A percentile compares a stretch with the other conserved stretches of the same genome.
Evolutionary conservation across 2,329 filamentous ascomycete species (phyloP).

Genomic region (Coniochaeta sp.): DNA sequence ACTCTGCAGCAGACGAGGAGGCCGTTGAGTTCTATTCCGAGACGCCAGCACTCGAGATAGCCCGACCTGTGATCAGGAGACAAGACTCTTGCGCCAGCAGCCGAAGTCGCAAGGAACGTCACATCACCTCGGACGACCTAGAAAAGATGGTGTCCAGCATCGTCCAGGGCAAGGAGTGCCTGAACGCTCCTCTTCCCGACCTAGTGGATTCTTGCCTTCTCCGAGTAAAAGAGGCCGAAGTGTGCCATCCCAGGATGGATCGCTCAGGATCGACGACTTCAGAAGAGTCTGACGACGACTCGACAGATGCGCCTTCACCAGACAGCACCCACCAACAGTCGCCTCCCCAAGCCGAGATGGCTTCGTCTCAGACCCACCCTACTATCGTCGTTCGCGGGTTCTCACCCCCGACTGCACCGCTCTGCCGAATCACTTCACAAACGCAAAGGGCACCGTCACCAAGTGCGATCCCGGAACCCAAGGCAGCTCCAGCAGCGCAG

Average conservation of each 20-base stretch:
- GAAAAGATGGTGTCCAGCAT: constrained; percentile 94
- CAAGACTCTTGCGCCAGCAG: constrained; percentile 65
- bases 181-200: constrained; percentile 47
- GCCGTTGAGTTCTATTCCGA: constrained; percentile 49
- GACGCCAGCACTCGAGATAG: constrained; percentile 49
- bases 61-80: constrained; percentile 60
- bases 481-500: constrained; percentile 51
- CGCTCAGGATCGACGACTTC: constrained; percentile 37
- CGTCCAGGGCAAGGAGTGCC: constrained; percentile 74
- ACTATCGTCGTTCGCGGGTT: constrained; percentile 79
- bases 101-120: constrained; percentile 69
- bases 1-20: constrained; percentile 66
- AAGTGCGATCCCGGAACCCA: constrained; percentile 56
- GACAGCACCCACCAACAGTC: constrained; percentile 26
- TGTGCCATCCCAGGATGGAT: constrained; percentile 23
- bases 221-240: background rate
- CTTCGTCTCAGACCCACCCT: constrained; percentile 35
- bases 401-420: constrained; percentile 62
- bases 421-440: constrained; percentile 37
- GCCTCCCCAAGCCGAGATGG: constrained; percentile 38
- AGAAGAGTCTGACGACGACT: constrained; percentile 50
- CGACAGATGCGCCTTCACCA: constrained; percentile 45
- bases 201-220: constrained; percentile 18
- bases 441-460: constrained; percentile 41
- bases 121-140: constrained; percentile 86